Percentiles rank a stretch among this genome's conserved stretches.
These are phyloP conservation scores for Pelargonium fulgidum DNA, from an alignment of 441 rosid genomes.

Conservation along the genomic window DNA sequence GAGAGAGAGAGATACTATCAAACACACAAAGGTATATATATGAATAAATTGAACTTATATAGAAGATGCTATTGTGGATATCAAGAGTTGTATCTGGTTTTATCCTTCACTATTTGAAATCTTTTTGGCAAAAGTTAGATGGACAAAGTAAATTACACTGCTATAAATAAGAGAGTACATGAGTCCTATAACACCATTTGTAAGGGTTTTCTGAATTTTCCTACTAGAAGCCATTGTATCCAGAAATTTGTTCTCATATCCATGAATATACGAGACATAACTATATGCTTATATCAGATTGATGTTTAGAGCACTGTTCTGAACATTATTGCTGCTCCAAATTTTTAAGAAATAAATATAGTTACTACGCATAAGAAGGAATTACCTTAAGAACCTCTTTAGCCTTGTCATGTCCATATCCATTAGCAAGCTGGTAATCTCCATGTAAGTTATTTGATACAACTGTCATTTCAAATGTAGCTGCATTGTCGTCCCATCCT, in stretches of 20 bases:
- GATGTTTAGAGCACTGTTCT: not conserved
- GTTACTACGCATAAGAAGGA: not conserved
- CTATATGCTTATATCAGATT: not conserved
- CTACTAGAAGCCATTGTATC: not conserved
- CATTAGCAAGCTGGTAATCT: constrained; percentile 72
- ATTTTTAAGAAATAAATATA: not conserved
- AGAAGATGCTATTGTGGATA: not conserved
- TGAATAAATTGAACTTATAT: not conserved
- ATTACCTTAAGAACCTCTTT: constrained; percentile 59
- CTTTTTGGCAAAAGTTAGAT: not conserved
- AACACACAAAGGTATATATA: not conserved
- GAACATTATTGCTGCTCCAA: not conserved
- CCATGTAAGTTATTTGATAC: constrained; percentile 60
- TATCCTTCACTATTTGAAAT: not conserved
- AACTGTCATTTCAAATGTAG: constrained; percentile 55
- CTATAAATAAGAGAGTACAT: not conserved
- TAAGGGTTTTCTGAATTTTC: too few relatives aligned
- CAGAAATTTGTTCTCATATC: not conserved
- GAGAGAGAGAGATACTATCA: not conserved
- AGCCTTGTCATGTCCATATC: constrained; percentile 48
- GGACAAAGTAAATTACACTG: not conserved
- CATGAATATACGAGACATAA: not conserved
- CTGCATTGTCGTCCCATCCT: constrained; percentile 64
- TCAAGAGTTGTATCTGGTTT: not conserved
- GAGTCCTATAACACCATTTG: not conserved